Base-by-base conservation (phyloP, 1,139 yeast genomes). In the Nematodospora anomalae region DNA sequence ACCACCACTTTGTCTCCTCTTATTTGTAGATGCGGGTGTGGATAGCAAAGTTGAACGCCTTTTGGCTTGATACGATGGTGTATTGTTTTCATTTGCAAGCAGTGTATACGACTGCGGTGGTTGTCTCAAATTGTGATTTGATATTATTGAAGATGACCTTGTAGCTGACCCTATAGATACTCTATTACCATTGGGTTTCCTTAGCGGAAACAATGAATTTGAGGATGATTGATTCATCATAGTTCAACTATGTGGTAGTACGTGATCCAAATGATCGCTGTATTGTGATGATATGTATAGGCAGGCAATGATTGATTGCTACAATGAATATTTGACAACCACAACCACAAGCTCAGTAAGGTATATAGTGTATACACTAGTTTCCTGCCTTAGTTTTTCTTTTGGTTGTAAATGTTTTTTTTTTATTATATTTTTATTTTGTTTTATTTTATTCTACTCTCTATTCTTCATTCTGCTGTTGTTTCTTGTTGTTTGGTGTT, bases 1-100 rank as follows among this genome's bases (percentile, higher is more conserved):
- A 39, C 16, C 47, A 42, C 16, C 40, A 36, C 69, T 64, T 36
- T 62, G 67, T 15, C 70, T 50, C 30, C 71, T 42, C 35, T 57
- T 63, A 37, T 55, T 57, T 32, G 60, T 56, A 7, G 66, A 58
- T 10, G 73, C 71, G 2, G 75, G 73, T 3, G 72, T 67, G 12
- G 67, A 56, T 9, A 67, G 53, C 13, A 69, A 47, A 4, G 39
- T 35, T 15, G 72, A 67, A 38, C 63, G 51, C 33, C 73, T 47
- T 40, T 63, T 64, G 30, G 55, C 50, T 20, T 28, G 23, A 6
- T 27, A n/a, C 10, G 29, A 30, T 8, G 40, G 42, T 15, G 41
- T 34, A 15, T 29, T 25, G 8, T 12, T 10, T 4, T 32, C 36
- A 26, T 34, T 28, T 3, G 27, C 24, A 16, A 25, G 28, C 12